Evolutionary conservation across 2,329 filamentous ascomycete species (phyloP).

Genomic region (Aspergillus vadensis): DNA sequence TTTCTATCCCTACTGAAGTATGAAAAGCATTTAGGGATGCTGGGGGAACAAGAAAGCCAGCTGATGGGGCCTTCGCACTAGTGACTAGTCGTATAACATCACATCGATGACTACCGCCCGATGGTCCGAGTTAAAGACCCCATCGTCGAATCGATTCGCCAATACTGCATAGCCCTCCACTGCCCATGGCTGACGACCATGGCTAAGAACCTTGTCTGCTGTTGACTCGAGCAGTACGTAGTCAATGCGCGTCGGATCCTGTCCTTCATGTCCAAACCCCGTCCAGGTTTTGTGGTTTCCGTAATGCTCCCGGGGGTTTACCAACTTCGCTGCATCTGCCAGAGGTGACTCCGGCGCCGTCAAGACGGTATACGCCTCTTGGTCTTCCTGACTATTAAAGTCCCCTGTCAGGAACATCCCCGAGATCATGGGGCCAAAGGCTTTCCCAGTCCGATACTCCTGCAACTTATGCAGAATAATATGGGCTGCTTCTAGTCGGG

Average conservation of each 20-base stretch:
- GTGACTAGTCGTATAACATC: conserved; percentile 20
- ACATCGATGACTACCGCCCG: conserved; percentile 58
- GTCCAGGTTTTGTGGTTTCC: conserved; percentile 58
- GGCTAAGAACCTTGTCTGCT: conserved; percentile 11
- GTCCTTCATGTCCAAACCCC: conserved; percentile 50
- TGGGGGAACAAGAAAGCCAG: background rate
- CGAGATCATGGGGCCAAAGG: conserved; percentile 30
- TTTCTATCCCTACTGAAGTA: background rate
- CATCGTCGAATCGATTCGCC: conserved; percentile 58
- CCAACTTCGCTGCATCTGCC: conserved; percentile 42
- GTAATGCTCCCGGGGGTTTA: conserved; percentile 45
- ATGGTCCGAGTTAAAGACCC: conserved; percentile 58
- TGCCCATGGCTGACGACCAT: conserved; percentile 37
- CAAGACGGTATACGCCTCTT: conserved; percentile 56
- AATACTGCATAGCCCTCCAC: conserved; percentile 55
- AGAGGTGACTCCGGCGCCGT: conserved; percentile 41
- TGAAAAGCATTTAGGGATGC: background rate
- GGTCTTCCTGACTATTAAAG: conserved; percentile 55
- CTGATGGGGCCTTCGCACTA: background rate
- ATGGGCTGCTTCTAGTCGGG: conserved; percentile 54
- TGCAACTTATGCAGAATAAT: conserved; percentile 53
- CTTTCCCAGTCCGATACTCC: conserved; percentile 29
- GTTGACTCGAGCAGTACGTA: conserved; percentile 52
- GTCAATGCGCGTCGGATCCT: conserved; percentile 51
- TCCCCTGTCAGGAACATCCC: conserved; percentile 58